Evolutionary conservation across 139 green algal species (phyloP).

Genomic region (Tetraselmis chui): DNA sequence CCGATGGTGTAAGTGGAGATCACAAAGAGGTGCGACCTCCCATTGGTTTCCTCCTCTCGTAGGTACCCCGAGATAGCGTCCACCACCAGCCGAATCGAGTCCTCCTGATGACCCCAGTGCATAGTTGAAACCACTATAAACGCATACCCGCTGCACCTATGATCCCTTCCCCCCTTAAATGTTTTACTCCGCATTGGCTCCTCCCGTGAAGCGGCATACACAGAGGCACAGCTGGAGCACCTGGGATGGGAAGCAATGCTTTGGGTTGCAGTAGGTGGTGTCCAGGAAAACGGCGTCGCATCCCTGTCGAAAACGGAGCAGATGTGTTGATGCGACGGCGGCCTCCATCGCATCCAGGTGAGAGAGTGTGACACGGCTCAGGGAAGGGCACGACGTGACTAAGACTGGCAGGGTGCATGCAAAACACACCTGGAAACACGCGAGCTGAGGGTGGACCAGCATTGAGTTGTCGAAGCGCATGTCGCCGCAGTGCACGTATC

Average conservation of each 20-base stretch:
- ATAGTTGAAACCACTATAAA: no score
- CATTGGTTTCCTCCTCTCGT: slow-evolving; percentile 13
- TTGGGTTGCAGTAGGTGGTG: slow-evolving; percentile 75
- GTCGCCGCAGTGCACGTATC: slow-evolving; percentile 72
- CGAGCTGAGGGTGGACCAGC: slow-evolving; percentile 38
- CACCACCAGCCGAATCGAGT: slow-evolving; percentile 51
- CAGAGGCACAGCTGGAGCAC: no score
- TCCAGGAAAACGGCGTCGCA: slow-evolving; percentile 65
- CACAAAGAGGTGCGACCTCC: slow-evolving; percentile 32
- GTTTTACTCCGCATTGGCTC: not conserved
- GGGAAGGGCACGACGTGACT: not conserved
- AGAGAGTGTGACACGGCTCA: not conserved
- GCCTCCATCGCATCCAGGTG: not conserved
- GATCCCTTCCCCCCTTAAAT: no score
- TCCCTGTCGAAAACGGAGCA: no score
- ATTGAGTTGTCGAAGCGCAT: slow-evolving; percentile 53
- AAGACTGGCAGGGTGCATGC: no score
- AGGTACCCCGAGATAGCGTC: slow-evolving; percentile 32
- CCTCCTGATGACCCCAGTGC: slow-evolving; percentile 49
- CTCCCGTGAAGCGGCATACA: no score
- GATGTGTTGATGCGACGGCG: not conserved
- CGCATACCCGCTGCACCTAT: no score
- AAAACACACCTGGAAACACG: slow-evolving; percentile 23
- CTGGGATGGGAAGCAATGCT: slow-evolving; percentile 60
- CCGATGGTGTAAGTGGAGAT: slow-evolving; percentile 72